Base-by-base conservation (phyloP, 2,329 filamentous ascomycete genomes). In the Talaromyces sp. region DNA sequence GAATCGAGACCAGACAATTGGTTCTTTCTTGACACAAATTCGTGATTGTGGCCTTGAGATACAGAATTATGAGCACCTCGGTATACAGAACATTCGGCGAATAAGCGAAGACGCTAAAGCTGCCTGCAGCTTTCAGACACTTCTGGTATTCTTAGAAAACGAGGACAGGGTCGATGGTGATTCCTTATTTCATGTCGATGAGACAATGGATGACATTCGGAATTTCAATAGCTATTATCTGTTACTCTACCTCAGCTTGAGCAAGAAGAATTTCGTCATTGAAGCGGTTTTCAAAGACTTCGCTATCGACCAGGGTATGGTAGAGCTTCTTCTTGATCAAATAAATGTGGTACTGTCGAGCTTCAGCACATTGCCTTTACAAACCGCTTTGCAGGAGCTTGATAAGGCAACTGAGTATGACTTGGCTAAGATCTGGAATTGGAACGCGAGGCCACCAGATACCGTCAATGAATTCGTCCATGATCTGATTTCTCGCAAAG, bases 11-110 rank as follows among this genome's bases (percentile, higher is more conserved):
- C 70, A 77, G 48, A 75, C 74, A 37, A 72, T 75, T 1, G 71
- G 74, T 0, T 79, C 84, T 47, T 87, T 82, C 67, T 75, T 88
- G 4, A 78, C 82, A 52, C 72, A 76, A 3, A 79, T 88, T 3
- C 85, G 87, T 48, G 75, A 82, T 31, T 79, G 82, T 14, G 35
- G 35, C 24, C 19, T 39, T 31, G 22, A 41, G 22, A 27, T 43
- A 22, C 35, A 41, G 35, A 19, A 41, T 43, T 63, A 45, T 16
- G 62, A 63, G 39, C 62, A 63, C 24, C 16, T 31, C 4, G 62
- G 62, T 16, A 22, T 63, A 19, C 62, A 63, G 37, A 41, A 37
- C 13, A 58, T 63, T n/a, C 50, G 50, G 8, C 48, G 52, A 14
- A 45, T 58, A 16, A 63, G 35, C 24, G 31, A 16, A 11, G 62